These are phyloP conservation scores for Cryptococcus maquisensis DNA, from an alignment of 1,284 basidiomycete genomes.

Conservation along the genomic window DNA sequence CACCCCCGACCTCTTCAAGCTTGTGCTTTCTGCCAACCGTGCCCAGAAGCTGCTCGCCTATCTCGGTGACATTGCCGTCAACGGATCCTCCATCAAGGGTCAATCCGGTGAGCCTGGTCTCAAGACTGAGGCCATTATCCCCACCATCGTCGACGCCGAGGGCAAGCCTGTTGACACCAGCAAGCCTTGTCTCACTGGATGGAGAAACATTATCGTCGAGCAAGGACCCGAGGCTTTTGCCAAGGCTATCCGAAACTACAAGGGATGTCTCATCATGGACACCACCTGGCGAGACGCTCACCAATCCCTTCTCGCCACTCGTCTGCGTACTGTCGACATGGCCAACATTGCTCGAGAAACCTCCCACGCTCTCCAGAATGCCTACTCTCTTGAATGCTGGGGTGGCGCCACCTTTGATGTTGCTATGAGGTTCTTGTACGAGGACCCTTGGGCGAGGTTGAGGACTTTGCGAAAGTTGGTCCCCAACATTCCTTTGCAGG, in stretches of 20 bases:
- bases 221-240: slow-evolving; percentile 98
- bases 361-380: slow-evolving; percentile 87
- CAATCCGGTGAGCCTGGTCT: slow-evolving; percentile 85
- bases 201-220: slow-evolving; percentile 98
- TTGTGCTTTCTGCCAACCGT: slow-evolving; percentile 96
- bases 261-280: slow-evolving; percentile 93
- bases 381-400: slow-evolving; percentile 98
- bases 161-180: slow-evolving; percentile 77
- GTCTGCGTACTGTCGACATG: slow-evolving; percentile 95
- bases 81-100: slow-evolving; percentile 86
- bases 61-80: slow-evolving; percentile 94
- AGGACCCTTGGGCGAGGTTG: slow-evolving; percentile 98
- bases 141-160: slow-evolving; percentile 71
- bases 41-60: slow-evolving; percentile 96
- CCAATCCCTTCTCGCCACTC: slow-evolving; percentile 94
- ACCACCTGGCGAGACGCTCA: slow-evolving; percentile 99
- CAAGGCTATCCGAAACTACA: slow-evolving; percentile 94
- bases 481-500: slow-evolving; percentile 98
- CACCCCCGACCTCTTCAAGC: slow-evolving; percentile 96
- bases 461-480: slow-evolving; percentile 91
- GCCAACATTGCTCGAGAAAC: slow-evolving; percentile 99
- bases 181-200: slow-evolving; percentile 79
- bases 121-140: slow-evolving; percentile 81
- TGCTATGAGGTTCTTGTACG: slow-evolving; percentile 98
- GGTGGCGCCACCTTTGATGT: slow-evolving; percentile 99